Conservation (phyloP, 352 stramenopile genomes). For the Globisporangium cystogenes region DNA sequence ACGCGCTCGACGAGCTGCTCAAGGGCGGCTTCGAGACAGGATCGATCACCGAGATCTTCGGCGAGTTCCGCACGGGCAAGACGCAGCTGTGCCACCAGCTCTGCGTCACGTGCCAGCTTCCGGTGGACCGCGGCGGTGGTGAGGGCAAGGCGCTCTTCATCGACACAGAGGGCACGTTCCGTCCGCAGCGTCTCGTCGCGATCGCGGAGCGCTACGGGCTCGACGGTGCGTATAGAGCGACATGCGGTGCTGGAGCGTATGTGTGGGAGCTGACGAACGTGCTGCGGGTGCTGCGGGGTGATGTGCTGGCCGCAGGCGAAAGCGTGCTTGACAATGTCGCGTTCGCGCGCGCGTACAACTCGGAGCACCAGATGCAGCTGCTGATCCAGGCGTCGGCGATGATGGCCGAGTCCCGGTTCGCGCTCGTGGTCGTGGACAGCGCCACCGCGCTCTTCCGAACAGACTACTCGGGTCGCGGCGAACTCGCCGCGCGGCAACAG, state of each 20-base stretch:
- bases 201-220: slow-evolving; percentile 98
- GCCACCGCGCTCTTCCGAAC: slow-evolving; percentile 98
- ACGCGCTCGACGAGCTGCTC: slow-evolving; percentile 85
- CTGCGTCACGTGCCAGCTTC: slow-evolving; percentile 98
- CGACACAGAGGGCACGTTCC: slow-evolving; percentile 99
- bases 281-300: slow-evolving; percentile 1
- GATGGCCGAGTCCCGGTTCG: slow-evolving; percentile 97
- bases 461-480: slow-evolving; percentile 97
- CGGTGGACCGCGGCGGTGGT: slow-evolving; percentile 95
- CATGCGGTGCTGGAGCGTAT: background rate
- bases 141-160: slow-evolving; percentile 99
- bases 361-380: slow-evolving; percentile 98
- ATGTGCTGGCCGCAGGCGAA: slow-evolving; percentile 38
- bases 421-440: slow-evolving; percentile 96
- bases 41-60: slow-evolving; percentile 98
- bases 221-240: slow-evolving; percentile 84
- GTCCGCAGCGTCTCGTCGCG: slow-evolving; percentile 92
- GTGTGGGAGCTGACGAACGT: too few relatives aligned
- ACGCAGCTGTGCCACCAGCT: slow-evolving; percentile 99
- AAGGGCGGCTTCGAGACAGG: slow-evolving; percentile 97
- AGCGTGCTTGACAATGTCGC: slow-evolving; percentile 99
- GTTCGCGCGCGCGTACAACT: slow-evolving; percentile 99
- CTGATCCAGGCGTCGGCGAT: slow-evolving; percentile 97
- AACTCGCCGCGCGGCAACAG: slow-evolving; percentile 94
- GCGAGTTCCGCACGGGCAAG: slow-evolving; percentile 99